These are phyloP conservation scores for Penicillium odoratum DNA, from an alignment of 495 filamentous ascomycete species.

Conservation along the genomic window DNA sequence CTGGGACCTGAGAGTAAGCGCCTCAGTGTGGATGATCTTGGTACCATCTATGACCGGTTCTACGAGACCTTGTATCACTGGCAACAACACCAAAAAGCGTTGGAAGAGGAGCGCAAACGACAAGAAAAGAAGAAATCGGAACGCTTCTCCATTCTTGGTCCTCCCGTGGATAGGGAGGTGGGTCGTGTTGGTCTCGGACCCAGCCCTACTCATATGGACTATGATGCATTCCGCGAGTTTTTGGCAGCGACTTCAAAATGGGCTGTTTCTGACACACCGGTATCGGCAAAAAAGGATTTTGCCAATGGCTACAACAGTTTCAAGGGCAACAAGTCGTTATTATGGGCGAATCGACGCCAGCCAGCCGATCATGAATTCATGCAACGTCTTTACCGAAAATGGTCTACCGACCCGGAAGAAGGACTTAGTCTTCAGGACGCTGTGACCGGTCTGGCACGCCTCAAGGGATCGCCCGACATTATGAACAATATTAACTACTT, in stretches of 20 bases:
- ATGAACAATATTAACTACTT: constrained; percentile 98
- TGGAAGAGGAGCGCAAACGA: constrained; percentile 69
- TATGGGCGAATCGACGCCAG: constrained; percentile 76
- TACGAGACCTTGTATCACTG: constrained; percentile 88
- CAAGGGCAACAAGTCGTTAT: constrained; percentile 49
- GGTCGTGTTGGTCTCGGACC: constrained; percentile 89
- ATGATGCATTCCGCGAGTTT: constrained; percentile 92
- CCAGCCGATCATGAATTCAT: constrained; percentile 96
- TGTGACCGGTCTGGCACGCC: constrained; percentile 81
- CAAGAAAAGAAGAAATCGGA: constrained; percentile 57
- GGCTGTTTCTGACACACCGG: constrained; percentile 81
- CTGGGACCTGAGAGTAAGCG: constrained; percentile 93
- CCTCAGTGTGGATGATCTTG: constrained; percentile 79
- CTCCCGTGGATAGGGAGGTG: constrained; percentile 44
- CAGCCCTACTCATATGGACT: constrained; percentile 89
- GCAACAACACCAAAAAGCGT: constrained; percentile 73
- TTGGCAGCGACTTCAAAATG: constrained; percentile 84
- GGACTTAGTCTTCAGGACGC: constrained; percentile 84
- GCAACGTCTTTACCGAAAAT: constrained; percentile 80
- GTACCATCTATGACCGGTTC: constrained; percentile 88
- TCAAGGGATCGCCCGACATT: constrained; percentile 91
- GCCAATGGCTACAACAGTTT: constrained; percentile 52
- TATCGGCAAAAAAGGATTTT: constrained; percentile 56
- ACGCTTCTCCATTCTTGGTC: constrained; percentile 43
- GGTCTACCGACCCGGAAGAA: constrained; percentile 76